Percentiles rank a stretch among this genome's conserved stretches.
Conservation (phyloP, 208 protist genomes). For the Endotrypanum monterogeii region DNA sequence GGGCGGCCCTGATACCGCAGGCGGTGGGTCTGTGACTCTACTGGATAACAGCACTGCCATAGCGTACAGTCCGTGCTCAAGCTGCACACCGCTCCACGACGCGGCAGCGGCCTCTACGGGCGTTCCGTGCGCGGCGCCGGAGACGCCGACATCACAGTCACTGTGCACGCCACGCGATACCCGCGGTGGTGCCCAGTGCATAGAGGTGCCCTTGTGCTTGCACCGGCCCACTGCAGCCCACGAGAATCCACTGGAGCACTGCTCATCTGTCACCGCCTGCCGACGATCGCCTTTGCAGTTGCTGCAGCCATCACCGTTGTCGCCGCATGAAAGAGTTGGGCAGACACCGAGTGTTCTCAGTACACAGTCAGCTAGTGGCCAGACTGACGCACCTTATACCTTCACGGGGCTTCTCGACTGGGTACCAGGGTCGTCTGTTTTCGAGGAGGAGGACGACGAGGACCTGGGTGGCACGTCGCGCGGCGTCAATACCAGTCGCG, state of each 20-base stretch:
- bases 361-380: slow-evolving; percentile 16
- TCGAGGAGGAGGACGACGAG: slow-evolving; percentile 10
- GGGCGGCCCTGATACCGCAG: background rate
- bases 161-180: background rate
- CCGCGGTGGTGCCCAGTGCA: background rate
- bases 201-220: background rate
- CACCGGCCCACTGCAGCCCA: background rate
- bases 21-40: background rate
- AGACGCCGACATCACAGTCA: background rate
- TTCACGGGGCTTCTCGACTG: slow-evolving; percentile 23
- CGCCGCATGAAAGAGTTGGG: background rate
- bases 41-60: background rate
- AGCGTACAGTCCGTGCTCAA: background rate
- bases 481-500: background rate
- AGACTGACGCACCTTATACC: slow-evolving; percentile 23
- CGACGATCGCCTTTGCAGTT: background rate
- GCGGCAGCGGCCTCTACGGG: background rate
- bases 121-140: background rate
- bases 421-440: slow-evolving; percentile 14
- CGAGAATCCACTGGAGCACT: slow-evolving; percentile 7
- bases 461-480: background rate
- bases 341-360: slow-evolving; percentile 17
- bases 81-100: background rate
- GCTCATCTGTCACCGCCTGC: background rate
- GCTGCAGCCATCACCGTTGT: background rate